Conservation (phyloP, 2,329 filamentous ascomycete genomes). For the Cadophora luteo-olivacea region DNA sequence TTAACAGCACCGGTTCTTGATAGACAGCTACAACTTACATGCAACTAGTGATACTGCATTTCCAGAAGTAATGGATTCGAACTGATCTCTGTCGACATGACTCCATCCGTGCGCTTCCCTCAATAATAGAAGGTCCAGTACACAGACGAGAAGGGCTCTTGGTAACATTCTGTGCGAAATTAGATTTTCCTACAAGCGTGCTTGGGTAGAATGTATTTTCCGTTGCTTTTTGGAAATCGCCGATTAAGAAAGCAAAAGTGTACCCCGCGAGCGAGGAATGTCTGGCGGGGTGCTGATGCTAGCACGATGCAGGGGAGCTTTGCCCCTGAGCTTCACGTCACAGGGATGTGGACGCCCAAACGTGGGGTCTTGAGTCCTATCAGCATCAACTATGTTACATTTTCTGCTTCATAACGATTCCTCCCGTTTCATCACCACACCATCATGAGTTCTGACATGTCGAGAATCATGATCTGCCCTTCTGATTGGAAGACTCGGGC, state of each 20-base stretch:
- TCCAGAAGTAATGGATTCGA: constrained; percentile 17
- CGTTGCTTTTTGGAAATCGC: no score
- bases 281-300: neutral
- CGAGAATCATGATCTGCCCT: neutral
- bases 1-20: neutral
- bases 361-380: constrained; percentile 21
- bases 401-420: constrained; percentile 17
- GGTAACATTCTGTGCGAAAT: no score
- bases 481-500: neutral
- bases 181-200: no score
- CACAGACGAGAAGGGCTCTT: constrained; percentile 11
- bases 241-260: neutral
- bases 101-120: constrained; percentile 27
- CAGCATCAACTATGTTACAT: constrained; percentile 19
- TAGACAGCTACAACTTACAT: constrained; percentile 26
- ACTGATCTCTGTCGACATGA: constrained; percentile 24
- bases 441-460: neutral
- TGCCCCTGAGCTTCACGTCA: constrained; percentile 9
- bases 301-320: constrained; percentile 9
- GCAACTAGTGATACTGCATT: constrained; percentile 29
- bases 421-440: neutral
- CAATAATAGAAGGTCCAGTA: constrained; percentile 18
- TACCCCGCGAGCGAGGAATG: neutral
- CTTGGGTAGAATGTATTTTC: no score
- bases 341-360: constrained; percentile 14